Evolutionary conservation across 179 eudicot species (phyloP).

Genomic region (Kewa caespitosa): DNA sequence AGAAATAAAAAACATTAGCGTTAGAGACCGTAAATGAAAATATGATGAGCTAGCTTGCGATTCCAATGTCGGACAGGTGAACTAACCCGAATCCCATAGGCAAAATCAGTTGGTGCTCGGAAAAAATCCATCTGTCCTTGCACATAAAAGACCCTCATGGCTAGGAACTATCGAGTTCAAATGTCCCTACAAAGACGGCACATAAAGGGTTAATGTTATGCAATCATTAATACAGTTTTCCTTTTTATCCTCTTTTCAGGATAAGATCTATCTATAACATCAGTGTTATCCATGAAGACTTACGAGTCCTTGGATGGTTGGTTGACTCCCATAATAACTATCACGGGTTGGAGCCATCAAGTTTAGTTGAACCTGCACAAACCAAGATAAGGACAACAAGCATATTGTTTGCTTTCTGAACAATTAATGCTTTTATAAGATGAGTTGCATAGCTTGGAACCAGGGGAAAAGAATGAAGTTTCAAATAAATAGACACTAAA

Average conservation of each 20-base stretch:
- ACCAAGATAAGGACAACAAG: constrained; percentile 13
- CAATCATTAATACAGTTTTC: not conserved
- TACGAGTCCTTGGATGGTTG: constrained; percentile 76
- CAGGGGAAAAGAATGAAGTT: no score
- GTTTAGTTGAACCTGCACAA: constrained; percentile 70
- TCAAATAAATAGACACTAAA: no score
- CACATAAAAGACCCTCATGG: constrained; percentile 48
- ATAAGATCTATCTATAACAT: not conserved
- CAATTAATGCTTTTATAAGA: not conserved
- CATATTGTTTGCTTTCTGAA: not conserved
- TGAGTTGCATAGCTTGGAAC: not conserved
- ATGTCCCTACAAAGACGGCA: constrained; percentile 52
- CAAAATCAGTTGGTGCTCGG: constrained; percentile 48
- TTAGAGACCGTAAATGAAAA: not conserved
- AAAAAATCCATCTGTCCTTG: constrained; percentile 92
- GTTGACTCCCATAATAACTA: constrained; percentile 70
- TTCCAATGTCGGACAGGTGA: not conserved
- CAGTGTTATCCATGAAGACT: constrained; percentile 16
- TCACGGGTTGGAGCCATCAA: constrained; percentile 87
- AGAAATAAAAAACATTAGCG: constrained; percentile 19
- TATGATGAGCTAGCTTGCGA: not conserved
- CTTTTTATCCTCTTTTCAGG: no score
- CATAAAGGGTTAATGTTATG: not conserved
- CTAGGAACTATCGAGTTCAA: constrained; percentile 66
- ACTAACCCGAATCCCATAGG: constrained; percentile 80